Base-by-base conservation (phyloP, 176 grass and related monocot genomes). In the Ampelocalamus luodianensis region DNA sequence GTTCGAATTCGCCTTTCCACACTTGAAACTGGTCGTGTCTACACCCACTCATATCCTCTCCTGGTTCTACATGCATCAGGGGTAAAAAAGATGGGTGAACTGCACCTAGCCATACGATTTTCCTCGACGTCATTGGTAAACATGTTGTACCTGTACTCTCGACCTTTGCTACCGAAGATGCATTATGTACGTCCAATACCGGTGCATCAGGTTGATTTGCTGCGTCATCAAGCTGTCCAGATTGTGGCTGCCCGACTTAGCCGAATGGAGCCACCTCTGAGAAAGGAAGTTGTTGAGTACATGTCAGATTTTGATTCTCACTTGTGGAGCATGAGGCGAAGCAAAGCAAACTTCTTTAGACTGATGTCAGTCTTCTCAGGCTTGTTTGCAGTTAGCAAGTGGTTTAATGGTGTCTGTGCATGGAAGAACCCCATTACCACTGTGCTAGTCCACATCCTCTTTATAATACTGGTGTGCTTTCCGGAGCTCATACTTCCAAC, bases 321-420 rank as follows among this genome's bases (percentile, higher is more conserved):
- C 87, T 85, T 96, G 59, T 99, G 96, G 96, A 99, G 96, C 85
- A 99, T 99, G 96, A 93, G 96, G 22, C 70, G 87, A 69, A 96
- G 96, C 82, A 99, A 99, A 87, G 96, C 96, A 78, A 96, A 99
- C 68, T 99, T 94, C 83, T 96, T 94, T 79, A 79, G 96, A n/a
- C 93, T 99, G 15, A 92, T 99, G 96, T 88, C 91, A 62, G 93
- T 99, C 76, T 92, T 96, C 75, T 88, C 96, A 49, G 88, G 93
- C 18, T 64, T 90, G 82, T 89, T 94, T 86, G 90, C 91, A 3
- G 92, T 88, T 37, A 90, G 90, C 76, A 91, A 89, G 81, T 99
- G 96, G 96, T 99, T 99, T 83, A 87, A 1, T 61, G 88, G 92
- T 89, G 88, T 99, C 14, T 96, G 93, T 34, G 72, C 84, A 39